Percentiles rank a stretch among this genome's conserved stretches.
Conservation (phyloP, 352 stramenopile genomes). For the Plasmopara viticola region DNA sequence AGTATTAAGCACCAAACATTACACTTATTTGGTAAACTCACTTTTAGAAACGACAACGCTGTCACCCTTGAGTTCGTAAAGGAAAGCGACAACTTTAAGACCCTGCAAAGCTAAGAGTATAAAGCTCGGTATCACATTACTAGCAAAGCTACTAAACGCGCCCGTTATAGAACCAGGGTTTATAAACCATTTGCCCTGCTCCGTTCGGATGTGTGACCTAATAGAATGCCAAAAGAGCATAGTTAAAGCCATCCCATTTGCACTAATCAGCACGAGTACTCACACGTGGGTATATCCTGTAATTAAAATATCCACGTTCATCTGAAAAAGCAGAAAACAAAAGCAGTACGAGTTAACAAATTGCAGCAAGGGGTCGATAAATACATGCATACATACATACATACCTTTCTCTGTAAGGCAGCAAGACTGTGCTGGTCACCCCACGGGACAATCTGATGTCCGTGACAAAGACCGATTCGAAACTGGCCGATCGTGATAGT, state of each 20-base stretch:
- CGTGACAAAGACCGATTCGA: constrained; percentile 95
- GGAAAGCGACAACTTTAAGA: constrained; percentile 93
- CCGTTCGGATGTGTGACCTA: constrained; percentile 85
- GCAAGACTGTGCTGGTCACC: constrained; percentile 83
- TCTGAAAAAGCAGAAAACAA: constrained; percentile 27
- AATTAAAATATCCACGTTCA: constrained; percentile 97
- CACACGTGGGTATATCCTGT: constrained; percentile 93
- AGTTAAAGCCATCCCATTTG: neutral
- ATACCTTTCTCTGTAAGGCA: constrained; percentile 84
- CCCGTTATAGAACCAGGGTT: constrained; percentile 97
- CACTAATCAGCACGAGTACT: constrained; percentile 8
- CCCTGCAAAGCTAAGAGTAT: constrained; percentile 98
- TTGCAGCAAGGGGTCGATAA: neutral
- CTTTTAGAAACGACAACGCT: constrained; percentile 87
- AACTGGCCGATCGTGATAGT: constrained; percentile 96
- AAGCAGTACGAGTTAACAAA: neutral
- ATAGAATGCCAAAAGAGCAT: neutral
- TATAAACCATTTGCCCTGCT: constrained; percentile 95
- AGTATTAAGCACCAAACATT: constrained; percentile 10
- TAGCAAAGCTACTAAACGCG: constrained; percentile 83
- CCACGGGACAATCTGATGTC: constrained; percentile 94
- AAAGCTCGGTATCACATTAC: constrained; percentile 91
- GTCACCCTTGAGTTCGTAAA: constrained; percentile 90
- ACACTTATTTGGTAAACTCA: constrained; percentile 77
- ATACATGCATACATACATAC: neutral